phyloP scores from a whole-genome alignment of 495 filamentous ascomycete genomes.

The Cercophora samala region DNA sequence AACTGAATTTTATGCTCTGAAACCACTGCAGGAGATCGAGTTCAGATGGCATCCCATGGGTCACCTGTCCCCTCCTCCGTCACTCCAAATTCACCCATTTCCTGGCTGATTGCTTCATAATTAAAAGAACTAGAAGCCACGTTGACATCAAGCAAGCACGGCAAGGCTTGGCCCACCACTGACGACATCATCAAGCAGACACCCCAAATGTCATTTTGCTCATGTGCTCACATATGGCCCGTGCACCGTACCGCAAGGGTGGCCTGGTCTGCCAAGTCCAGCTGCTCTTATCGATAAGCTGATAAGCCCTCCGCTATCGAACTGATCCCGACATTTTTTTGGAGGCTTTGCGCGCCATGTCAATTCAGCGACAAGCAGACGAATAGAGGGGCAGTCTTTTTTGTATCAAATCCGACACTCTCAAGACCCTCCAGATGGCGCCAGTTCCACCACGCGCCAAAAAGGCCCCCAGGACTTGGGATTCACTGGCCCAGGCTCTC shows the following conservation, averaged over 20 bases:
- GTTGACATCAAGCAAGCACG: background rate
- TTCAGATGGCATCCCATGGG: background rate
- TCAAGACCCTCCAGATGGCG: conserved; percentile 31
- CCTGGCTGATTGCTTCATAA: background rate
- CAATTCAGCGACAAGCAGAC: background rate
- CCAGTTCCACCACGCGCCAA: conserved; percentile 33
- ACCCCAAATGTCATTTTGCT: background rate
- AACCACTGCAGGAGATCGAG: background rate
- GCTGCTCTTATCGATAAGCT: background rate
- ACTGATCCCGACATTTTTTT: background rate
- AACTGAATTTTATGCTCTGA: background rate
- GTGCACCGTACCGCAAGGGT: background rate
- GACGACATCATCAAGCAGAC: background rate
- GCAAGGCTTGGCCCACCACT: background rate
- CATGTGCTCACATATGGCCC: background rate
- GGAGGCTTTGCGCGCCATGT: background rate
- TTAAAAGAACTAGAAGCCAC: background rate
- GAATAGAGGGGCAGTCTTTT: background rate
- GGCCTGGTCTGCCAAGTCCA: background rate
- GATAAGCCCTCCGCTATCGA: conserved; percentile 5
- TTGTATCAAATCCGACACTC: background rate
- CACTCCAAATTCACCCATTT: background rate
- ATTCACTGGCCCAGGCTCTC: conserved; percentile 61
- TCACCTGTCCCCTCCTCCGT: background rate
- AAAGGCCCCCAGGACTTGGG: conserved; percentile 66